These are phyloP conservation scores for Byssochlamys sp. DNA, from an alignment of 2,329 filamentous ascomycete genomes.

Conservation along the genomic window DNA sequence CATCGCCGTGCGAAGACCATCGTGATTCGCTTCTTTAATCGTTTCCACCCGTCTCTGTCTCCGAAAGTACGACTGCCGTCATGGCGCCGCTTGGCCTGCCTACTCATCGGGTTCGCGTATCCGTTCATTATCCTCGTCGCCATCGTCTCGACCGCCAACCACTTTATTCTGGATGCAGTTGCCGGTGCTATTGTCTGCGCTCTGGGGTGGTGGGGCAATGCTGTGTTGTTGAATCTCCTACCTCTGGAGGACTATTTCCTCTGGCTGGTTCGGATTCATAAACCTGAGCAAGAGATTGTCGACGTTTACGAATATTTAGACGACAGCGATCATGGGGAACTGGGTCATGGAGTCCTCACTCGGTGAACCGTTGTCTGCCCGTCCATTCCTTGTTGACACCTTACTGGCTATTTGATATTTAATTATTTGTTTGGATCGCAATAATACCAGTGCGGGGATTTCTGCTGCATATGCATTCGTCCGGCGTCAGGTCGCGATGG, in stretches of 20 bases:
- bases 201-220: conserved; percentile 51
- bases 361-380: conserved; percentile 3
- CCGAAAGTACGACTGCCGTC: conserved; percentile 33
- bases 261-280: conserved; percentile 54
- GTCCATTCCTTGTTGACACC: not conserved
- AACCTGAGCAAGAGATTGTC: conserved; percentile 38
- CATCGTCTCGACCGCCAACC: conserved; percentile 63
- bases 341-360: conserved; percentile 6
- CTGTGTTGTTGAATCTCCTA: conserved; percentile 52
- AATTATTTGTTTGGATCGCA: not conserved
- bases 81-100: conserved; percentile 43
- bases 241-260: conserved; percentile 61
- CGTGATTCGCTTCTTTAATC: conserved; percentile 23
- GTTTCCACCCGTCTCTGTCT: conserved; percentile 7
- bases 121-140: conserved; percentile 56
- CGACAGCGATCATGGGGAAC: conserved; percentile 12
- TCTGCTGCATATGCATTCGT: not conserved
- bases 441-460: not conserved
- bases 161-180: conserved; percentile 62
- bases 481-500: not conserved
- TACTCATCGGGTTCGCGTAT: conserved; percentile 51
- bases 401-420: not conserved
- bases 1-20: conserved; percentile 36
- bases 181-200: conserved; percentile 57
- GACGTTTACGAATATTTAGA: conserved; percentile 11